Evolutionary conservation across 2,329 filamentous ascomycete genomes (phyloP), one percentile per base, ranked within the genome.

Genomic region (Fusarium verticillioides): DNA sequence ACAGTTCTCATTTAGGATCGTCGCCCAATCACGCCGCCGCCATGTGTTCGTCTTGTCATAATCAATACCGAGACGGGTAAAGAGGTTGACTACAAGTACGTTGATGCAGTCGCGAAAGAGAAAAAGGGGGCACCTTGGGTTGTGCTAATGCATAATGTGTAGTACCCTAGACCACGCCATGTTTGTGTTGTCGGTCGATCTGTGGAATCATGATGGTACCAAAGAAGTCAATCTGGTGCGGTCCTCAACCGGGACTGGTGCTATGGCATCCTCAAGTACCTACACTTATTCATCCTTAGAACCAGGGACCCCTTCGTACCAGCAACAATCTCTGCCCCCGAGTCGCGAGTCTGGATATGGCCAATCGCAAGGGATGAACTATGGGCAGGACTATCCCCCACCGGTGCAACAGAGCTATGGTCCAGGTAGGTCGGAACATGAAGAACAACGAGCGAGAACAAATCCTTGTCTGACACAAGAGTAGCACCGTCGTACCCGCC

Each of bases 1-100:
- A 63, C 60, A 62, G 68, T 54, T 40, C 28, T 15, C 28, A 18
- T 58, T 63, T 78, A 97, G 93, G 96, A 99, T 82, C 93, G 96
- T 74, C 90, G 96, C 73, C 96, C 96, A 32, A 98, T 99, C 77
- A 98, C 96, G 34, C 96, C 96, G 19, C 96, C 96, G 28, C 96
- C 96, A 7, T 98, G 96, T 82, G 93, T 98, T 59, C 90, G 93
- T 72, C 88, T 98, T 18, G 87, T 96, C 43, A 92, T 98, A 58
- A 90, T 88, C 69, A 94, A 98, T 81, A 85, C 88, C 46, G 83
- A 84, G 21, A 95, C 94, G 1, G 92, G 93, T 28, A 91, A 94
- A 78, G 94, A 97, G 80, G 89, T 97, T 47, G 93, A 96, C 81
- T 92, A 92, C 84, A 94, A 93, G 93, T 96, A 87, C 79, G 92